phyloP scores from a whole-genome alignment of 805 yeast species.

The Candida saitoana region DNA sequence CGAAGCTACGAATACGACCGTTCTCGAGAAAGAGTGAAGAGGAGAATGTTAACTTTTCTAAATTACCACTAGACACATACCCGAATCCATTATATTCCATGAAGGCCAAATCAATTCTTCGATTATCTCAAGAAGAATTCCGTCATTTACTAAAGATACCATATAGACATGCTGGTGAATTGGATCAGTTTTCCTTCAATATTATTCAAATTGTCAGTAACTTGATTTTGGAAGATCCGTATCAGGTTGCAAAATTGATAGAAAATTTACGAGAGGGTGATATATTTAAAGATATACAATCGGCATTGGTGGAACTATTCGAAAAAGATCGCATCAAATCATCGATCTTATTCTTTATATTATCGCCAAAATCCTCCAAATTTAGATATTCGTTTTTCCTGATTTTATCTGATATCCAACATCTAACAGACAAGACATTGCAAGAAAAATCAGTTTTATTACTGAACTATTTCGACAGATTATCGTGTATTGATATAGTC shows the following conservation, averaged over 20 bases:
- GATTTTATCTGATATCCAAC: conserved; percentile 14
- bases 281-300: conserved; percentile 4
- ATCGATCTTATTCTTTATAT: conserved; percentile 26
- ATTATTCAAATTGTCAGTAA: conserved; percentile 28
- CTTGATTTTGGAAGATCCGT: conserved; percentile 24
- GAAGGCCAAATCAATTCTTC: conserved; percentile 22
- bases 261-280: conserved; percentile 16
- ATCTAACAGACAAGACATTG: conserved; percentile 9
- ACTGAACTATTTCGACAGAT: conserved; percentile 22
- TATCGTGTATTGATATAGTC: conserved; percentile 20
- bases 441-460: conserved; percentile 16
- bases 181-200: conserved; percentile 24
- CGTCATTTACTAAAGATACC: conserved; percentile 24
- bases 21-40: conserved; percentile 9
- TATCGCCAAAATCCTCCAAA: conserved; percentile 17
- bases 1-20: conserved; percentile 12
- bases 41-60: conserved; percentile 4
- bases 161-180: conserved; percentile 19
- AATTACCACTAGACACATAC: conserved; percentile 17
- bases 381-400: conserved; percentile 16
- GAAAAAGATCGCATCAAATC: conserved; percentile 17
- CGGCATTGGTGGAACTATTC: conserved; percentile 14
- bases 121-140: conserved; percentile 20
- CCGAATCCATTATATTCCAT: conserved; percentile 34
- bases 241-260: conserved; percentile 17